Conservation (phyloP, 768 basidiomycete species). For the Pholiota molesta region DNA sequence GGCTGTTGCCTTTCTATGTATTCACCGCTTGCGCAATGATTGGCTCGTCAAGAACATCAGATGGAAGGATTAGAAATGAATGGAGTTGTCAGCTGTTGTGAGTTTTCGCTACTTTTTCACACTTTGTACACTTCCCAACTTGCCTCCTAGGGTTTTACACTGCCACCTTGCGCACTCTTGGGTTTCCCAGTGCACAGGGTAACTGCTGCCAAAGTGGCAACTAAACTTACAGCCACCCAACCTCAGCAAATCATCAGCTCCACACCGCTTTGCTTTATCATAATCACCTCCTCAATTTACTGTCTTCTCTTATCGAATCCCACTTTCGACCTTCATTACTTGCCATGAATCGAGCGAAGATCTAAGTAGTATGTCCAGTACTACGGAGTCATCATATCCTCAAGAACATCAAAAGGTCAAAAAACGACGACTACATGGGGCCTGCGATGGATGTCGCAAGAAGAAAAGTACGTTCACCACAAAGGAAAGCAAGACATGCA, state of each 20-base stretch:
- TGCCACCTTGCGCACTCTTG: background rate
- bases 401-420: conserved; percentile 4
- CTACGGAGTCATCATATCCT: background rate
- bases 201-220: background rate
- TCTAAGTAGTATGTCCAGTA: background rate
- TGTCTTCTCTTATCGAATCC: background rate
- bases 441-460: conserved; percentile 10
- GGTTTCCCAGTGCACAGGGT: background rate
- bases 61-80: background rate
- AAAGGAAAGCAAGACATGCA: background rate
- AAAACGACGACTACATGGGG: conserved; percentile 8
- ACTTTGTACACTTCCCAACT: background rate
- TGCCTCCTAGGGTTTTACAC: background rate
- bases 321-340: background rate
- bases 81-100: background rate
- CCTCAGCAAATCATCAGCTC: background rate
- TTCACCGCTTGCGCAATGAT: background rate
- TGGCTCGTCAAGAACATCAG: background rate
- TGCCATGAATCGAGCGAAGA: conserved; percentile 2
- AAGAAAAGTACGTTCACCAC: conserved; percentile 1
- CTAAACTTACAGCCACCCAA: background rate
- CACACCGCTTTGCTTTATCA: background rate
- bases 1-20: background rate
- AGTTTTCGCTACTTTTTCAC: too few species aligned
- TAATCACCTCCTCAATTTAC: background rate